phyloP scores from a whole-genome alignment of 257 asterid species.

The Ilex aquifolium region DNA sequence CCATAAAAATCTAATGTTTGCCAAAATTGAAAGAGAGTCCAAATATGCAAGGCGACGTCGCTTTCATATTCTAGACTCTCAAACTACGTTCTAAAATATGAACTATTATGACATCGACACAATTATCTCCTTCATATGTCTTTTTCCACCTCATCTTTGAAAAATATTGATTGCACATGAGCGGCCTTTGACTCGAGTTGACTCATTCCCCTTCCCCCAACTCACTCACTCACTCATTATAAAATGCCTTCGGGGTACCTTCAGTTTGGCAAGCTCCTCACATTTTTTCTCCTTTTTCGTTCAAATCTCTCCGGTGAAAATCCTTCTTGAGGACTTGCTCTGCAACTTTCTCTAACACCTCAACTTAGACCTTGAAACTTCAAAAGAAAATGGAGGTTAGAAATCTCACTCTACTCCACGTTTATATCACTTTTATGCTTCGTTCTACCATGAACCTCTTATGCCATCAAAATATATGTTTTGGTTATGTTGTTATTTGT shows the following conservation, averaged over 20 bases:
- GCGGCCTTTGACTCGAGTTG: constrained; percentile 16
- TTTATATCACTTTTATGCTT: not conserved
- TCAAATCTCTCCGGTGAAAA: too few relatives aligned
- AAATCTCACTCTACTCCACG: not conserved
- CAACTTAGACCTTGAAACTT: not conserved
- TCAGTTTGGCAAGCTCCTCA: not conserved
- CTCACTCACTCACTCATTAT: not conserved
- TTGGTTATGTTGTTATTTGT: not conserved
- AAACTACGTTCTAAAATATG: too few relatives aligned
- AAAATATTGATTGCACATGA: too few relatives aligned
- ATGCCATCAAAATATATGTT: not conserved
- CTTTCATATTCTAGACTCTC: too few relatives aligned
- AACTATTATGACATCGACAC: too few relatives aligned
- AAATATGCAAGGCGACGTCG: too few relatives aligned
- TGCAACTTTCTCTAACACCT: not conserved
- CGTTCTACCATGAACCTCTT: too few relatives aligned
- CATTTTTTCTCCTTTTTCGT: not conserved
- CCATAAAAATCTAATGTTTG: too few relatives aligned
- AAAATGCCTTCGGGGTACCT: not conserved
- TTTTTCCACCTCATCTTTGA: too few relatives aligned
- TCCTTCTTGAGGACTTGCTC: not conserved
- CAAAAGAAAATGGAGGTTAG: constrained; percentile 20
- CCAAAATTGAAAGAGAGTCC: too few relatives aligned
- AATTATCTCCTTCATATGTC: too few relatives aligned
- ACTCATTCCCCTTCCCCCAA: constrained; percentile 8